phyloP scores from a whole-genome alignment of 2,329 filamentous ascomycete genomes.

The Colletotrichum aenigma region DNA sequence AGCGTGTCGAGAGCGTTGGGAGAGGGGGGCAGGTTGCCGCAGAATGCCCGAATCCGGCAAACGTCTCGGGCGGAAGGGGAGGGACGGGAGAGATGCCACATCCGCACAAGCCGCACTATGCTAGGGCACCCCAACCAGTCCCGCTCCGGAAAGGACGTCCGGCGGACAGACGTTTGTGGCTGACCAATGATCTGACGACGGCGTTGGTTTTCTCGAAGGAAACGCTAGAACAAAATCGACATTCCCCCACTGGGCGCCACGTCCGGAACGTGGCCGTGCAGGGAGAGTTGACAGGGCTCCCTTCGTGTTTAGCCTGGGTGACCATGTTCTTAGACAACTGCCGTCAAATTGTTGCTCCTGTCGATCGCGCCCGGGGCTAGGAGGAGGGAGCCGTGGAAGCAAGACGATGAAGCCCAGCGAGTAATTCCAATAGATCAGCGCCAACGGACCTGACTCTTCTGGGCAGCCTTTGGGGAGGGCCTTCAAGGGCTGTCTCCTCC shows the following conservation, averaged over 20 bases:
- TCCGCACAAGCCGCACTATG: neutral
- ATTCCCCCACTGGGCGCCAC: neutral
- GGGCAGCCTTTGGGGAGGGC: neutral
- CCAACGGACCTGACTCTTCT: neutral
- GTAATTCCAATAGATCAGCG: neutral
- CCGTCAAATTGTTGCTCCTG: neutral
- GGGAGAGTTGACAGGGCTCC: neutral
- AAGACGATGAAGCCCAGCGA: neutral
- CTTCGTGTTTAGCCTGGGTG: neutral
- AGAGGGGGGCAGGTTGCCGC: neutral
- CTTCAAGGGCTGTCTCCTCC: neutral
- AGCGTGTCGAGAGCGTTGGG: neutral
- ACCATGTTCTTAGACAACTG: neutral
- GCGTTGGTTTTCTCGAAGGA: neutral
- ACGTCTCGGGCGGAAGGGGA: neutral
- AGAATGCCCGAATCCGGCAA: neutral
- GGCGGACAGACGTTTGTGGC: neutral
- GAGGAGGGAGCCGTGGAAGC: neutral
- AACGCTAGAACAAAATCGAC: neutral
- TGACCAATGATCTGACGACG: neutral
- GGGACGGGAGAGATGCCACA: conserved; percentile 2
- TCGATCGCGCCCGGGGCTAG: neutral
- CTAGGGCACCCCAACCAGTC: neutral
- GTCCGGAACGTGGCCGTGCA: neutral
- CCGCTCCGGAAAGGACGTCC: neutral